A percentile compares a stretch with the other conserved stretches of the same genome.
phyloP scores from a whole-genome alignment of 2,329 filamentous ascomycete species.

The Nothomitra cinnamomea region DNA sequence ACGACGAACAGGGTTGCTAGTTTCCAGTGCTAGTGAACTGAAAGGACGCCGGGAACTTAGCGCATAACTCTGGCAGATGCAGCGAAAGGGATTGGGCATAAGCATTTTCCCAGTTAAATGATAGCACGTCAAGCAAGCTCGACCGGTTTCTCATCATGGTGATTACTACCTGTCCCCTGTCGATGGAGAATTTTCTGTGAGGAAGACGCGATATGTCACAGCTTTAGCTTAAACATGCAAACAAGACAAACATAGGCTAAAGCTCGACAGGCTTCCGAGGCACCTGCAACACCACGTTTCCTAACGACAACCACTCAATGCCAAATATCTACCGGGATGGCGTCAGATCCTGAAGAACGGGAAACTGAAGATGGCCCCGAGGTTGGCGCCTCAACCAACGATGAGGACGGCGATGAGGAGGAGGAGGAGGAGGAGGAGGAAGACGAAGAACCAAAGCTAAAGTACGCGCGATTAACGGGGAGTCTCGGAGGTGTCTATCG shows the following conservation, averaged over 20 bases:
- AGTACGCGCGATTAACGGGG: constrained; percentile 76
- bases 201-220: too few species aligned
- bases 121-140: not conserved
- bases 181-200: not conserved
- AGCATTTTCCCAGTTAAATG: not conserved
- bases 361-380: not conserved
- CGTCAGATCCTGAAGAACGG: not conserved
- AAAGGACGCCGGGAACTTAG: not conserved
- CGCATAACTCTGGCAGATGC: not conserved
- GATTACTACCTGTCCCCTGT: not conserved
- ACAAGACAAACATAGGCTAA: too few species aligned
- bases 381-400: constrained; percentile 27
- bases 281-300: too few species aligned
- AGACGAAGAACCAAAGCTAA: constrained; percentile 85
- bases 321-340: not conserved
- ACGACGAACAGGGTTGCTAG: not conserved
- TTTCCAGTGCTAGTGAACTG: not conserved
- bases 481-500: constrained; percentile 69
- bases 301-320: not conserved
- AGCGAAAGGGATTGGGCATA: not conserved
- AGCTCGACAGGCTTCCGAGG: too few species aligned
- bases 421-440: constrained; percentile 67
- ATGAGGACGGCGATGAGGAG: constrained; percentile 38
- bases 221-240: too few species aligned
- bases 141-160: not conserved